phyloP scores from a whole-genome alignment of 257 asterid genomes.

The Osmanthus fragrans region DNA sequence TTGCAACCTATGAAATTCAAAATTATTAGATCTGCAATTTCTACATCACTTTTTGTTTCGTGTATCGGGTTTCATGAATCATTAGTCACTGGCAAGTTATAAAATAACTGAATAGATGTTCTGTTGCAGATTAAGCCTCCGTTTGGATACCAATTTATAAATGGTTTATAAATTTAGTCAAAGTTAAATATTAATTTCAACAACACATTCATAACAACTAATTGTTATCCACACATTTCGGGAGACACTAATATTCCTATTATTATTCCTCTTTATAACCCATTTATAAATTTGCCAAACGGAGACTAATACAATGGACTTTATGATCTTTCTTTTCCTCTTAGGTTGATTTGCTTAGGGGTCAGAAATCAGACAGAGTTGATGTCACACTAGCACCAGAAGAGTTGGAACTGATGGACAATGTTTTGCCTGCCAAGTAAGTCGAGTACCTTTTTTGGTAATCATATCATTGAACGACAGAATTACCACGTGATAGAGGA shows the following conservation, averaged over 20 bases:
- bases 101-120: slow-evolving; percentile 5
- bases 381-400: slow-evolving; percentile 91
- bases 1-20: neutral
- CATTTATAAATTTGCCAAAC: too few relatives aligned
- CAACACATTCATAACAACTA: too few relatives aligned
- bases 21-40: neutral
- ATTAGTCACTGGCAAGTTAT: neutral
- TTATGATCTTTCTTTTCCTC: neutral
- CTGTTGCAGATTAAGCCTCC: neutral
- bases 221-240: too few relatives aligned
- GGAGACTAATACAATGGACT: neutral
- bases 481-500: neutral
- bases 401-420: slow-evolving; percentile 86
- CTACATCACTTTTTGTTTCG: neutral
- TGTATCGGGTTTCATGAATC: neutral
- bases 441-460: slow-evolving; percentile 15
- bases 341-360: slow-evolving; percentile 87
- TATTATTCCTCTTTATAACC: too few relatives aligned
- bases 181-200: too few relatives aligned
- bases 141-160: too few relatives aligned
- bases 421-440: slow-evolving; percentile 91
- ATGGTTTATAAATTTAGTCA: too few relatives aligned
- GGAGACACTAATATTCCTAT: too few relatives aligned
- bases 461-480: neutral
- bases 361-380: slow-evolving; percentile 89